Evolutionary conservation across 768 basidiomycete species (phyloP), one percentile per base, ranked within the genome.

Genomic region (Filobasidium floriforme): DNA sequence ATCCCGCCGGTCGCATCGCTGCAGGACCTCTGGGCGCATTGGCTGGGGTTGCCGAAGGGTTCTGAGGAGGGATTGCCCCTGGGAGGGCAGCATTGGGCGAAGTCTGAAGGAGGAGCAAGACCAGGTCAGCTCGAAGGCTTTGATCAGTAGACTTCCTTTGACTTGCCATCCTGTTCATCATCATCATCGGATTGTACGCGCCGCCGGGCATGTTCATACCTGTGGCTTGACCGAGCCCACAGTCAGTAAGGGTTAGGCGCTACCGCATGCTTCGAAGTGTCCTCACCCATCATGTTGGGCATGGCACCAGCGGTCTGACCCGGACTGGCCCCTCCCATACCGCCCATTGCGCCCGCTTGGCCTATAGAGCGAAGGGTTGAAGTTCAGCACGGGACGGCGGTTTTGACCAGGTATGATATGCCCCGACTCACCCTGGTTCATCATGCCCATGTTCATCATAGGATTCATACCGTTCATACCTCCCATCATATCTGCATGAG

Each of bases 401-500:
- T 46, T 59, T 19, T 26, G 32, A 57, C 26, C 22, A 22, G 14
- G 24, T 12, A 19, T 28, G 18, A 59, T 4, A 22, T 7, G 7
- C 41, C 18, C 10, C 40, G n/a, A 59, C 66, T 49, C 59, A 68
- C 67, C 54, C 41, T 68, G 61, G 32, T 52, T 57, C 72, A 73
- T 72, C 66, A 68, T 66, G 60, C 66, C 65, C 63, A 80, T 80
- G 66, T 71, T 69, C 72, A 79, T 77, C 70, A 73, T 72, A 15
- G 71, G 72, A 62, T 75, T 75, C 72, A 72, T 74, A 55, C 69
- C 71, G 43, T 71, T 73, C 72, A 76, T 72, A 41, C 70, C 75
- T 14, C 71, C 51, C 71, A 73, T 75, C 69, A 70, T 70, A 40
- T 72, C 81, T 89, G 86, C 83, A 90, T 88, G 37, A 7, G 29